Percentiles rank a stretch among this genome's conserved stretches.
Evolutionary conservation across 441 rosid species (phyloP).

Genomic region (Bruguiera hainesii): DNA sequence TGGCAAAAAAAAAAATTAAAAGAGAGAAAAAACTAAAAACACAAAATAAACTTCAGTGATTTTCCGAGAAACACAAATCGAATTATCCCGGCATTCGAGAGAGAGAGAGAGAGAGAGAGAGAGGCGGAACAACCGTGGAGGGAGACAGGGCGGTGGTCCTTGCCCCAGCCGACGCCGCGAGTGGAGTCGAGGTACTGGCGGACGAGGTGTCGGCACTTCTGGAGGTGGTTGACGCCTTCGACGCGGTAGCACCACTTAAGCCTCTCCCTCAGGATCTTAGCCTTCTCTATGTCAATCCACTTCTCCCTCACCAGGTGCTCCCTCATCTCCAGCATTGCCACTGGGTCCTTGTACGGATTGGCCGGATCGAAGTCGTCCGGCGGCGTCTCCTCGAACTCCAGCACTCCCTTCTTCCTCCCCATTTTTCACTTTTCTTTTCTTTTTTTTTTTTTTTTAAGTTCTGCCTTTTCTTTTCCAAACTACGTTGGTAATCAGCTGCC

Average conservation of each 20-base stretch:
- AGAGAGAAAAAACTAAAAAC: neutral
- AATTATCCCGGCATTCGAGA: neutral
- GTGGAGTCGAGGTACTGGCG: conserved; percentile 86
- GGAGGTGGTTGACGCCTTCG: conserved; percentile 93
- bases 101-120: neutral
- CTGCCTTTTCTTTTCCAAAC: no score
- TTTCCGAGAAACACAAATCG: neutral
- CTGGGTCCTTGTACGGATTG: conserved; percentile 92
- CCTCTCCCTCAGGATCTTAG: conserved; percentile 88
- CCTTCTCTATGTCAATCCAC: conserved; percentile 97
- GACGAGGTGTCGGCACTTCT: conserved; percentile 95
- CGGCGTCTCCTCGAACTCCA: conserved; percentile 88
- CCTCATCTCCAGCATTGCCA: conserved; percentile 94
- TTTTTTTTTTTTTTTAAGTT: no score
- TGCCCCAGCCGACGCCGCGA: conserved; percentile 98
- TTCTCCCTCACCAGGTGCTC: conserved; percentile 92
- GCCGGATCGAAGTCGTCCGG: conserved; percentile 92
- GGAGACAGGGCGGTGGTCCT: conserved; percentile 86
- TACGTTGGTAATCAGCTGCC: no score
- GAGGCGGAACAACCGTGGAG: conserved; percentile 58
- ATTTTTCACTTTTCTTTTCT: conserved; percentile 23
- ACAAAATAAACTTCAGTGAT: neutral
- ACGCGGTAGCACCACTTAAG: conserved; percentile 91
- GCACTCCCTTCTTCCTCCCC: conserved; percentile 87
- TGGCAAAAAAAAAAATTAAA: neutral